A percentile compares a stretch with the other conserved stretches of the same genome.
These are phyloP conservation scores for Nyctanthes arbortristis DNA, from an alignment of 257 asterid species.

Conservation along the genomic window DNA sequence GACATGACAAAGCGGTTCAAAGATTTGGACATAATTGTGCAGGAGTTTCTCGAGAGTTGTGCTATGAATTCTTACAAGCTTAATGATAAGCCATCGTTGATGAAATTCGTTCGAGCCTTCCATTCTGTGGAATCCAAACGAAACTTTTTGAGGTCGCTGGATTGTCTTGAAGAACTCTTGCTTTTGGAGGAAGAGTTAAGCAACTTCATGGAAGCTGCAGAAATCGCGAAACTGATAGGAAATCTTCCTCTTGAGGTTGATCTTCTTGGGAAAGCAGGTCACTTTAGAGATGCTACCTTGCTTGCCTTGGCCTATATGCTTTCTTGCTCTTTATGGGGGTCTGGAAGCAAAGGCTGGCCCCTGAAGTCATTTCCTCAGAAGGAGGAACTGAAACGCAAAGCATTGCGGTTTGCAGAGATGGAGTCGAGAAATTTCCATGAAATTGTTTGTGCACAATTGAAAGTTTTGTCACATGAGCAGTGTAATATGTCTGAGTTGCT, in stretches of 20 bases:
- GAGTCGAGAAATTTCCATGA: slow-evolving; percentile 35
- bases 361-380: slow-evolving; percentile 39
- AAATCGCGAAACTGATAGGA: slow-evolving; percentile 44
- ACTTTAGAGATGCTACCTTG: slow-evolving; percentile 30
- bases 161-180: slow-evolving; percentile 49
- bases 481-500: slow-evolving; percentile 34
- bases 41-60: slow-evolving; percentile 46
- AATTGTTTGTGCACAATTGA: slow-evolving; percentile 31
- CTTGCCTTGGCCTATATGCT: slow-evolving; percentile 39
- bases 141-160: slow-evolving; percentile 41
- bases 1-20: slow-evolving; percentile 1
- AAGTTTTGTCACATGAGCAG: slow-evolving; percentile 31
- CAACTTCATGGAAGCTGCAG: slow-evolving; percentile 57
- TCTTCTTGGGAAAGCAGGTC: slow-evolving; percentile 36
- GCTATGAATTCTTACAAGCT: slow-evolving; percentile 31
- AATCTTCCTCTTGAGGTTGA: slow-evolving; percentile 42
- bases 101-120: slow-evolving; percentile 55
- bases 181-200: slow-evolving; percentile 53
- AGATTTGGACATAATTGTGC: slow-evolving; percentile 38
- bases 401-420: slow-evolving; percentile 29
- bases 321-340: slow-evolving; percentile 45
- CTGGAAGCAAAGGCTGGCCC: slow-evolving; percentile 55
- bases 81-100: slow-evolving; percentile 38
- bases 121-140: slow-evolving; percentile 41
- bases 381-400: slow-evolving; percentile 39